A percentile compares a stretch with the other conserved stretches of the same genome.
phyloP scores from a whole-genome alignment of 2,329 filamentous ascomycete genomes.

The Sporothrix pallida region DNA sequence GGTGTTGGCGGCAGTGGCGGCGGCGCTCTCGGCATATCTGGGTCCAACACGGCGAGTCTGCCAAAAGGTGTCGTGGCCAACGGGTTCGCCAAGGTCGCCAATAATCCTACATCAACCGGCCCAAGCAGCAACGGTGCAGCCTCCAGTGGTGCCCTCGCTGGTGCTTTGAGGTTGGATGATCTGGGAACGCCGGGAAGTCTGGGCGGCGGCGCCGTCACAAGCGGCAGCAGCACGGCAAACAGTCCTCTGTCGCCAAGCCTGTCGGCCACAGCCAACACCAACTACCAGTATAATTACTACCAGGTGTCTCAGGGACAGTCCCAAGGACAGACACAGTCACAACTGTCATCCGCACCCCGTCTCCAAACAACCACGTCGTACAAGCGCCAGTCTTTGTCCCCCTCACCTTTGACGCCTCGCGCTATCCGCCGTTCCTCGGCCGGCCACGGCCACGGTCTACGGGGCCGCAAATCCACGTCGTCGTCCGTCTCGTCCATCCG shows the following conservation, averaged over 20 bases:
- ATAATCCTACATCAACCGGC: constrained; percentile 27
- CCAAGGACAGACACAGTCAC: neutral
- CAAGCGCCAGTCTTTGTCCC: constrained; percentile 81
- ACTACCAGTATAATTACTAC: constrained; percentile 29
- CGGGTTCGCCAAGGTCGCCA: constrained; percentile 49
- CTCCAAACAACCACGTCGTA: constrained; percentile 45
- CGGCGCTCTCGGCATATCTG: constrained; percentile 33
- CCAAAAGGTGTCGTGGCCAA: constrained; percentile 60
- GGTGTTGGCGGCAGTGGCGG: constrained; percentile 37
- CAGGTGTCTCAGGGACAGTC: constrained; percentile 22
- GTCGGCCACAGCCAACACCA: constrained; percentile 39
- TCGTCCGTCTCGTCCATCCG: constrained; percentile 93
- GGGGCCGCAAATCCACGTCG: constrained; percentile 93
- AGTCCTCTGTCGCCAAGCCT: constrained; percentile 42
- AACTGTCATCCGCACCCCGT: constrained; percentile 1
- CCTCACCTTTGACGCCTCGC: constrained; percentile 84
- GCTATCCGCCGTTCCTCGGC: constrained; percentile 77
- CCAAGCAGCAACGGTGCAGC: neutral
- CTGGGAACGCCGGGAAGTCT: neutral
- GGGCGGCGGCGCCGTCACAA: constrained; percentile 21
- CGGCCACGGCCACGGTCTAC: constrained; percentile 71
- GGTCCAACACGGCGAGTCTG: constrained; percentile 51
- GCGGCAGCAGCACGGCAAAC: constrained; percentile 37
- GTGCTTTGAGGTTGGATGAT: neutral
- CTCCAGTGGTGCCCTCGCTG: neutral